phyloP scores from a whole-genome alignment of 345 rosid species.

The Atalantia buxifolia region DNA sequence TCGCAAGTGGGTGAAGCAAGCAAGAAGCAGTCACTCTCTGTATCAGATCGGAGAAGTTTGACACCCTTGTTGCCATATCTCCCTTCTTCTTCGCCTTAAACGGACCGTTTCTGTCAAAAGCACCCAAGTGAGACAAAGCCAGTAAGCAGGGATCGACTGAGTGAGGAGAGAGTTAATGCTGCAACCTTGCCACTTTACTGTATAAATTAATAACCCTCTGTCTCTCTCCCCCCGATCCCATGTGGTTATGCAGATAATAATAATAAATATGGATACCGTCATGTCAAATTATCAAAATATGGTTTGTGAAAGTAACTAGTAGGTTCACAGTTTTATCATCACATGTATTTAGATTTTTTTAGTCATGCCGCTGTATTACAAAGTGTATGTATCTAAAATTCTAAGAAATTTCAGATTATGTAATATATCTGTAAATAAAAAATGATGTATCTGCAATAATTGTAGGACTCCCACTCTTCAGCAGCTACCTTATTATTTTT shows the following conservation, averaged over 20 bases:
- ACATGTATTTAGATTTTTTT: no score
- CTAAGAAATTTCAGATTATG: no score
- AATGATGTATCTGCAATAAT: no score
- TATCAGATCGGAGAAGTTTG: conserved; percentile 79
- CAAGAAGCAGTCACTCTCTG: conserved; percentile 88
- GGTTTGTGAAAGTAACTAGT: not conserved
- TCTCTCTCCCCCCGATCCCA: not conserved
- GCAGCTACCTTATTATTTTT: no score
- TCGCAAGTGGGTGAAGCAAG: conserved; percentile 79
- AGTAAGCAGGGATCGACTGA: not conserved
- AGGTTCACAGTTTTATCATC: not conserved
- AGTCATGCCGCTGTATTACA: no score
- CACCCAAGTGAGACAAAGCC: not conserved
- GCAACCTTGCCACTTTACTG: not conserved
- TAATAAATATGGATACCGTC: not conserved
- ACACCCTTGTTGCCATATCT: conserved; percentile 64
- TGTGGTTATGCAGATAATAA: not conserved
- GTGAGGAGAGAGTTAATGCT: not conserved
- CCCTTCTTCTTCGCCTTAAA: conserved; percentile 47
- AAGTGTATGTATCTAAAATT: no score
- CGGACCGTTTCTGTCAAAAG: conserved; percentile 20
- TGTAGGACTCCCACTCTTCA: no score
- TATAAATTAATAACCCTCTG: not conserved
- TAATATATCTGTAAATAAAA: no score
- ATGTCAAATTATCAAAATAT: no score